Evolutionary conservation across 208 protist genomes (phyloP).

Genomic region (Lotmaria passim): DNA sequence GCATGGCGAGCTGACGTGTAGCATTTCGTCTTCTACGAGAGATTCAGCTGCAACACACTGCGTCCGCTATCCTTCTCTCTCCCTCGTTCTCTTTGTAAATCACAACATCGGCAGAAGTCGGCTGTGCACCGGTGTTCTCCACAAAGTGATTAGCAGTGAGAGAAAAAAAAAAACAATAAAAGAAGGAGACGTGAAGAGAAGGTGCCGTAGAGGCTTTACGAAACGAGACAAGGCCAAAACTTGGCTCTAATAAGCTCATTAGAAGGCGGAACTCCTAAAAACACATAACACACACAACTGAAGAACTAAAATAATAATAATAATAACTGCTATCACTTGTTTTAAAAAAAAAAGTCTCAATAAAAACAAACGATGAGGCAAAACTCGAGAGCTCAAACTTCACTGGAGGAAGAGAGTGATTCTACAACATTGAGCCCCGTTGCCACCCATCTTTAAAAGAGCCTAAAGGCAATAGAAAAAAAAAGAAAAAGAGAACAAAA

Average conservation of each 20-base stretch:
- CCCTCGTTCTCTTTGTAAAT: neutral
- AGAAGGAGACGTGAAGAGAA: neutral
- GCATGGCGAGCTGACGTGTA: too few relatives aligned
- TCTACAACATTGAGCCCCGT: neutral
- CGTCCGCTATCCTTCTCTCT: neutral
- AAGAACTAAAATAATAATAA: too few relatives aligned
- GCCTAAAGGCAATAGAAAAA: neutral
- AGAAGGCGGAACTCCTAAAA: too few relatives aligned
- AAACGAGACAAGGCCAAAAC: neutral
- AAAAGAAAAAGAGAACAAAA: neutral
- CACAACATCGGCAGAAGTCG: neutral
- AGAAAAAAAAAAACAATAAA: neutral
- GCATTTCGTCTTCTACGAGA: too few relatives aligned
- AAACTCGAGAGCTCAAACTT: neutral
- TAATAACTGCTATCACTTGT: too few relatives aligned
- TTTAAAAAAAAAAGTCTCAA: neutral
- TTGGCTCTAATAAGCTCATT: neutral
- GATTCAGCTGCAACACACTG: too few relatives aligned
- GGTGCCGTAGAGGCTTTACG: neutral
- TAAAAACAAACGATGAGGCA: neutral
- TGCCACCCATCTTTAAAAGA: neutral
- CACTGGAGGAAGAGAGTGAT: neutral
- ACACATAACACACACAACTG: too few relatives aligned
- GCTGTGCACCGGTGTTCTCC: slow-evolving; percentile 12
- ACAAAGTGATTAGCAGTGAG: neutral